Conservation (phyloP, 2,329 filamentous ascomycete species). For the Neofusicoccum ribis region DNA sequence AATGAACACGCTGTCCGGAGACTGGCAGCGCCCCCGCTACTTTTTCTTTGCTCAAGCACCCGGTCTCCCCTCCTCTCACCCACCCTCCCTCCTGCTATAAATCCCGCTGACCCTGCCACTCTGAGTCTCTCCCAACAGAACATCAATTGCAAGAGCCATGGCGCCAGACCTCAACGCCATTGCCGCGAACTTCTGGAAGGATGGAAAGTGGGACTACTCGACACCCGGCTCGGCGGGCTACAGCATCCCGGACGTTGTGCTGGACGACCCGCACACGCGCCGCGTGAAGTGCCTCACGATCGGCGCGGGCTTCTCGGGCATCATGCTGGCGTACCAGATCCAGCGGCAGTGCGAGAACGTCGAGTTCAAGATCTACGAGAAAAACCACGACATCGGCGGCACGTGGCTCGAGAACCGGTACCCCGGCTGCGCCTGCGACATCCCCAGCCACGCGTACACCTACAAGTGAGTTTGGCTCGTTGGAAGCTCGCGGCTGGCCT, state of each 20-base stretch:
- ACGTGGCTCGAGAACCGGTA: conserved; percentile 51
- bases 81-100: not conserved
- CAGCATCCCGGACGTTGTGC: conserved; percentile 40
- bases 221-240: conserved; percentile 46
- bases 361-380: conserved; percentile 51
- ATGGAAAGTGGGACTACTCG: conserved; percentile 44
- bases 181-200: conserved; percentile 23
- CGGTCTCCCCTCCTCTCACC: not conserved
- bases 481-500: not conserved
- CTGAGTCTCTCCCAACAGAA: no score
- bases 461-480: conserved; percentile 26
- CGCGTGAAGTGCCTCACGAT: conserved; percentile 51
- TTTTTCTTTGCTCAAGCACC: no score
- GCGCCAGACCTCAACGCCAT: conserved; percentile 46
- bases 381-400: conserved; percentile 46
- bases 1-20: no score
- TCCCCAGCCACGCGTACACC: conserved; percentile 49
- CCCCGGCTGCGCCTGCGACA: conserved; percentile 46
- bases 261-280: conserved; percentile 43
- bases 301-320: conserved; percentile 50
- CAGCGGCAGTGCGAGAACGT: conserved; percentile 47
- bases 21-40: no score
- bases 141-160: conserved; percentile 29
- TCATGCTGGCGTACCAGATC: conserved; percentile 50
- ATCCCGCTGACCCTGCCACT: no score